These are phyloP conservation scores for Rhododendron kiyosumense DNA, from an alignment of 148 eudicot species.

Conservation along the genomic window DNA sequence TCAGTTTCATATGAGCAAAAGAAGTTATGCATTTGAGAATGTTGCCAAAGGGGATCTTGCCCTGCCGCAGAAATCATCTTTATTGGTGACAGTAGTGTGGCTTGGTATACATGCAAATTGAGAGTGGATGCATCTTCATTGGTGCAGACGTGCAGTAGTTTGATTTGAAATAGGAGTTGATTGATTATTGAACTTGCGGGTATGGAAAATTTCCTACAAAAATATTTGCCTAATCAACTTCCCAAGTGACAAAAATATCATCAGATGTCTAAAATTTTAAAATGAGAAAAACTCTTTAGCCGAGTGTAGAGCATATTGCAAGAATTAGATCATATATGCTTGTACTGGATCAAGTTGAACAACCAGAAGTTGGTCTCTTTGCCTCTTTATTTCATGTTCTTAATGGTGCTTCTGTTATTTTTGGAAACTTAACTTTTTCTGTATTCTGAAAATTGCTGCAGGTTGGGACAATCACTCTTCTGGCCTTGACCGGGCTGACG, in stretches of 20 bases:
- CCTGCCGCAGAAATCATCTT: background rate
- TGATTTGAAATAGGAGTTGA: background rate
- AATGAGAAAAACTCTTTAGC: background rate
- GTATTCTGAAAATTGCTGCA: conserved; percentile 20
- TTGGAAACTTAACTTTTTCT: background rate
- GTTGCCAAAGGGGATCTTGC: background rate
- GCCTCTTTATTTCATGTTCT: background rate
- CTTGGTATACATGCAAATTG: background rate
- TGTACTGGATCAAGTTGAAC: background rate
- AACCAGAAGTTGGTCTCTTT: background rate
- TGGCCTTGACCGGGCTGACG: conserved; percentile 54
- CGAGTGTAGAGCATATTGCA: background rate
- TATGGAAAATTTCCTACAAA: background rate
- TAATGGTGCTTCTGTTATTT: background rate
- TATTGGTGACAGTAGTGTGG: background rate
- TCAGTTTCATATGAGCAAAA: background rate
- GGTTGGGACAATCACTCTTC: conserved; percentile 68
- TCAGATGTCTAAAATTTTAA: background rate
- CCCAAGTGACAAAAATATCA: background rate
- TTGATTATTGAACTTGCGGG: background rate
- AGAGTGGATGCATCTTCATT: background rate
- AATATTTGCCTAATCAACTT: background rate
- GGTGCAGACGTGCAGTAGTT: background rate
- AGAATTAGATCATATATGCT: background rate
- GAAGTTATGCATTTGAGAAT: background rate